Percentiles rank a stretch among this genome's conserved stretches.
Conservation (phyloP, 768 basidiomycete species). For the Clavaria fumosa region DNA sequence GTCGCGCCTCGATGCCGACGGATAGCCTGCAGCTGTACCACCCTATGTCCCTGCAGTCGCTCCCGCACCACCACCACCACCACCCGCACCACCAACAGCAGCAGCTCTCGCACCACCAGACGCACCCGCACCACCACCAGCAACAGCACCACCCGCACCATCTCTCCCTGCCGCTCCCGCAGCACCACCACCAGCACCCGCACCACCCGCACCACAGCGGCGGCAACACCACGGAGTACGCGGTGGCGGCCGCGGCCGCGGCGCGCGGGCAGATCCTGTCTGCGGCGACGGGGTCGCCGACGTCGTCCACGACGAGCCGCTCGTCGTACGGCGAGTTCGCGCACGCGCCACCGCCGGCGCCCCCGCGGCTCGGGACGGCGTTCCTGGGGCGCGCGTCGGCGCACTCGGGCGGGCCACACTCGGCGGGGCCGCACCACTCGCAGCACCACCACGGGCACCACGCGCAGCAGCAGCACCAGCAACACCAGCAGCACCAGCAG, state of each 20-base stretch:
- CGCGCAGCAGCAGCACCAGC: background rate
- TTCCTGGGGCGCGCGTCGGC: no score
- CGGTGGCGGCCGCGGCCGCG: no score
- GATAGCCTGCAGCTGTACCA: conserved; percentile 65
- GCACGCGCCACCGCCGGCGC: no score
- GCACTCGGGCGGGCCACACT: no score
- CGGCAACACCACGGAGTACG: conserved; percentile 8
- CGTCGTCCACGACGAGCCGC: no score
- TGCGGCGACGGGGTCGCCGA: no score
- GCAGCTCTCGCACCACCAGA: conserved; percentile 29
- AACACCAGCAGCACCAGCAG: conserved; percentile 20
- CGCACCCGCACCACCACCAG: conserved; percentile 21
- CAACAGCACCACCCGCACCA: conserved; percentile 24
- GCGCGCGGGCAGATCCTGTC: no score
- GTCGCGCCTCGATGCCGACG: conserved; percentile 54
- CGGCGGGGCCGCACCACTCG: conserved; percentile 20
- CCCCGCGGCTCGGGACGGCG: no score
- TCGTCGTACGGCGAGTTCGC: no score
- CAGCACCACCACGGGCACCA: conserved; percentile 24
- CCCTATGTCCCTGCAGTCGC: conserved; percentile 61
- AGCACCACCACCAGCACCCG: conserved; percentile 20
- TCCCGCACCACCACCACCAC: conserved; percentile 24
- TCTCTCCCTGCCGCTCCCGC: background rate
- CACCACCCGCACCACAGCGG: conserved; percentile 20
- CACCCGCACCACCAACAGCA: conserved; percentile 32